Conservation (phyloP, 768 basidiomycete species). For the Leccinum subgranulosum region DNA sequence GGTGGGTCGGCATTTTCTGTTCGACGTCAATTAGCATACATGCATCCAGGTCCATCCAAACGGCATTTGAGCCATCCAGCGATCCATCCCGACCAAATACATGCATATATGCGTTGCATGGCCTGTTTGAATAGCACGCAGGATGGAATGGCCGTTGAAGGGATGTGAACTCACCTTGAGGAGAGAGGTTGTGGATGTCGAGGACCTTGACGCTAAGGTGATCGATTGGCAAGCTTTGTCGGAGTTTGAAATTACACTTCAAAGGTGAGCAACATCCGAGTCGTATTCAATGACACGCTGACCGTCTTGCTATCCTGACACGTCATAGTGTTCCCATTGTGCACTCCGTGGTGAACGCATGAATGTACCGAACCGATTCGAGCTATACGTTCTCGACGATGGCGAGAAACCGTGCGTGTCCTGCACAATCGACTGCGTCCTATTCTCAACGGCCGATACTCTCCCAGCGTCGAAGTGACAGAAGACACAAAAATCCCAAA, state of each 20-base stretch:
- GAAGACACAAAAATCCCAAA: conserved; percentile 99
- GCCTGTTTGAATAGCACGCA: conserved; percentile 3
- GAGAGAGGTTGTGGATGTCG: conserved; percentile 44
- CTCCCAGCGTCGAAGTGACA: conserved; percentile 75
- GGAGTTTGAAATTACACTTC: conserved; percentile 26
- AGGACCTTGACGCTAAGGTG: conserved; percentile 23
- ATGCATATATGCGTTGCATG: conserved; percentile 13
- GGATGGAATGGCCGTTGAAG: conserved; percentile 19
- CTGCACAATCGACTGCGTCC: neutral
- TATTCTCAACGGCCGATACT: conserved; percentile 3
- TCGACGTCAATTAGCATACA: conserved; percentile 17
- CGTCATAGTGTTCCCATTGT: neutral
- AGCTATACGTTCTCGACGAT: conserved; percentile 88
- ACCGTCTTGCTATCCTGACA: conserved; percentile 6
- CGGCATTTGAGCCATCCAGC: conserved; percentile 49
- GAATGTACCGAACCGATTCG: conserved; percentile 95
- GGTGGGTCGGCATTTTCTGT: conserved; percentile 88
- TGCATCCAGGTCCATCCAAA: conserved; percentile 31
- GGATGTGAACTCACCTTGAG: conserved; percentile 63
- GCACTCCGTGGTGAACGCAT: conserved; percentile 36
- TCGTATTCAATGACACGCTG: conserved; percentile 2
- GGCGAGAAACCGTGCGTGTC: conserved; percentile 87
- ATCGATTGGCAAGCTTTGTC: conserved; percentile 10
- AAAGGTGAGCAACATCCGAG: neutral
- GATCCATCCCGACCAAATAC: conserved; percentile 31